A percentile compares a stretch with the other conserved stretches of the same genome.
Conservation (phyloP, 345 rosid genomes). For the Viola odorata region DNA sequence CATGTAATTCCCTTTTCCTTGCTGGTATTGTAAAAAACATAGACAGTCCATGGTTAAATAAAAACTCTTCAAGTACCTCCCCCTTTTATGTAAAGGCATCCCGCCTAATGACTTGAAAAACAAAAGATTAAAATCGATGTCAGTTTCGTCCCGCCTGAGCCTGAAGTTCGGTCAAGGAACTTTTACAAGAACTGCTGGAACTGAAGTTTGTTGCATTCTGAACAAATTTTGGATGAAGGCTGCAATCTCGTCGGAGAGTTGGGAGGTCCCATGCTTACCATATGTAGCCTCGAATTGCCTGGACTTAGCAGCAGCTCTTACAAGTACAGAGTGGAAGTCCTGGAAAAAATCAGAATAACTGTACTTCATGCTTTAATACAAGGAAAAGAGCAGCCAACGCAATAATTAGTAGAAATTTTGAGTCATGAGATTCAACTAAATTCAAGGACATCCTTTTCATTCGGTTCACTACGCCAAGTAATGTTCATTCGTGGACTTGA, state of each 20-base stretch:
- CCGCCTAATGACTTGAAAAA: neutral
- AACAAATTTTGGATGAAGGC: conserved; percentile 41
- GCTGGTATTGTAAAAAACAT: too few species aligned
- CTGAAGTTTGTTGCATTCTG: conserved; percentile 9
- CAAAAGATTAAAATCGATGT: conserved; percentile 6
- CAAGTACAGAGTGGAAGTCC: conserved; percentile 69
- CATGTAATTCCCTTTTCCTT: too few species aligned
- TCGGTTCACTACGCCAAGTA: too few species aligned
- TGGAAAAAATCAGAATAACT: too few species aligned
- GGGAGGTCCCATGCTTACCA: conserved; percentile 35
- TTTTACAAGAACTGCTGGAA: conserved; percentile 14
- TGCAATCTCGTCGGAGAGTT: conserved; percentile 17
- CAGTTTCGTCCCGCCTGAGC: conserved; percentile 33
- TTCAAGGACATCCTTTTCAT: too few species aligned
- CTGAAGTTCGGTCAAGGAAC: conserved; percentile 41
- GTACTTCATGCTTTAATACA: too few species aligned
- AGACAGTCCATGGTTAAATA: too few species aligned
- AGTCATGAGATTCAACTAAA: too few species aligned
- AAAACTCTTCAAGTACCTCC: neutral
- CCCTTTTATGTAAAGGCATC: neutral
- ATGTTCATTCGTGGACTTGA: too few species aligned
- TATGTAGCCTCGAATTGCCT: conserved; percentile 58
- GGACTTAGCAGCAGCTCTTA: conserved; percentile 62
- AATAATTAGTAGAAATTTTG: too few species aligned
- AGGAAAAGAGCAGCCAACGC: too few species aligned